phyloP scores from a whole-genome alignment of 441 rosid species.

The Viola pubescens region DNA sequence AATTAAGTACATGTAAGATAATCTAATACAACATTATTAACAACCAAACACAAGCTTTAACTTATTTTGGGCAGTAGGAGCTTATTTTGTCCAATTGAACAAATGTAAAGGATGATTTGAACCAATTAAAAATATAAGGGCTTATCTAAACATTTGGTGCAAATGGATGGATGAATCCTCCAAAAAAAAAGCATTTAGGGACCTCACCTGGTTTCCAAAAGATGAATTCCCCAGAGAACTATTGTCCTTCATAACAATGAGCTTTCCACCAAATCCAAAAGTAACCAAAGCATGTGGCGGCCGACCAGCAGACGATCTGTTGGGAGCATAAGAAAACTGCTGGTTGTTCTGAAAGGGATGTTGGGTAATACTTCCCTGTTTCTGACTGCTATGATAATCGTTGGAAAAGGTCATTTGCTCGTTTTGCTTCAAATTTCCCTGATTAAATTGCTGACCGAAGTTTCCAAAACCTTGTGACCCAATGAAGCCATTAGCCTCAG shows the following conservation, averaged over 20 bases:
- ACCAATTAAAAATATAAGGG: no score
- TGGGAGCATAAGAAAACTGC: constrained; percentile 48
- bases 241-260: constrained; percentile 63
- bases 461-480: constrained; percentile 36
- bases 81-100: no score
- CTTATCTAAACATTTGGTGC: no score
- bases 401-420: constrained; percentile 42
- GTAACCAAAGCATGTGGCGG: constrained; percentile 85
- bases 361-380: constrained; percentile 30
- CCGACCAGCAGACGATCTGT: constrained; percentile 83
- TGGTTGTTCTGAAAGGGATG: constrained; percentile 47
- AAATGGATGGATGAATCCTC: not conserved
- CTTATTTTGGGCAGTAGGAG: no score
- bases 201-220: constrained; percentile 72
- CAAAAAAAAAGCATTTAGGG: constrained; percentile 7
- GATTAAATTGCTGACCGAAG: constrained; percentile 40
- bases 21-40: no score
- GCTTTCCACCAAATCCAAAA: constrained; percentile 97
- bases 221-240: constrained; percentile 42
- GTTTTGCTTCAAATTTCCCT: constrained; percentile 40
- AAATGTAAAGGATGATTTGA: no score
- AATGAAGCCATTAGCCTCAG: constrained; percentile 41
- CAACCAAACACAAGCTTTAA: no score
- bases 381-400: constrained; percentile 46
- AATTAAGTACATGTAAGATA: no score